Evolutionary conservation across 805 yeast species (phyloP), one percentile per base, ranked within the genome.

Genomic region (Wickerhamiella musiphila): DNA sequence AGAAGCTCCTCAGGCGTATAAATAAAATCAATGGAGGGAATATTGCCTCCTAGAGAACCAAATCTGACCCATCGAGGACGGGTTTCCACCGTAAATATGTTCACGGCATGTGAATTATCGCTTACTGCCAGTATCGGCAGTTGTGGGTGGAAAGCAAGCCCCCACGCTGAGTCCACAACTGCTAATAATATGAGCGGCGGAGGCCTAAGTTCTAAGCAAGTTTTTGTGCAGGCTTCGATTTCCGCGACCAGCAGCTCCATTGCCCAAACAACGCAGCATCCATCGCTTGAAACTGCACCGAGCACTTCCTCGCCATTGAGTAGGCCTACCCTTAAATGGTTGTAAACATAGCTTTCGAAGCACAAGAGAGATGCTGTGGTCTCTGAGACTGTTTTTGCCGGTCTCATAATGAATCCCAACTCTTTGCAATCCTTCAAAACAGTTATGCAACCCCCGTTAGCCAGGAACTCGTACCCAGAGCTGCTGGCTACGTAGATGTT

Each of bases 1-100:
- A 24, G 11, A n/a, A 8, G 13, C 14, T 14, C 26, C 9, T n/a
- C 3, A 6, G 30, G 23, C 8, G 7, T 10, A 11, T n/a, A n/a
- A n/a, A 28, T 18, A 28, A 28, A 28, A 12, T 28, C 30, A 4
- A 28, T 13, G n/a, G 23, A 10, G 3, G 30, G 30, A 12, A 28
- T 17, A 18, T 28, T 28, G 21, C 30, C 30, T 8, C 29, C 29
- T 17, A 28, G 9, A 14, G n/a, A 18, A 14, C 18, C 4, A 4
- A 24, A 14, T 14, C 10, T 24, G 8, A 15, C 4, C 6, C 4
- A n/a, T 11, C 14, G 5, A 6, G 4, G 8, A 3, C 15, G 25
- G 3, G 6, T 4, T 5, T 8, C 26, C 5, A 24, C 18, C 8
- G 26, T 24, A 13, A 14, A 18, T 4, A 24, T 18, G 8, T 11